These are phyloP conservation scores for Lichtheimia corymbifera DNA, from an alignment of 371 early-diverging fungal species.

Conservation along the genomic window DNA sequence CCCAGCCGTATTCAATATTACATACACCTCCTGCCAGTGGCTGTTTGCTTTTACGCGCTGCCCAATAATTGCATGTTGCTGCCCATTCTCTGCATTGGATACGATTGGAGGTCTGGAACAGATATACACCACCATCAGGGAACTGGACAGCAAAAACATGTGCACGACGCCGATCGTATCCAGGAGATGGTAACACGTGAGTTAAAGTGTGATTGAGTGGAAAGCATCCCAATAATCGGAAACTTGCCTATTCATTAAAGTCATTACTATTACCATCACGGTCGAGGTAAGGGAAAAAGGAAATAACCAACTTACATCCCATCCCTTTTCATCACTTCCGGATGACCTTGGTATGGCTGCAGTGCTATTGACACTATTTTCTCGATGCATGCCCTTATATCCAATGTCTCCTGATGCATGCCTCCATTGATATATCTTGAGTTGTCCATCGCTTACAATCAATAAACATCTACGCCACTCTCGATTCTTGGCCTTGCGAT, in stretches of 20 bases:
- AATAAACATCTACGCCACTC: constrained; percentile 86
- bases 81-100: constrained; percentile 82
- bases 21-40: constrained; percentile 84
- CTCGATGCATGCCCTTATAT: constrained; percentile 30
- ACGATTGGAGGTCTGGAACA: constrained; percentile 77
- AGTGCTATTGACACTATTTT: constrained; percentile 19
- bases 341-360: constrained; percentile 11
- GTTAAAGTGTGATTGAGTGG: constrained; percentile 82
- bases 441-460: constrained; percentile 75
- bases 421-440: constrained; percentile 65
- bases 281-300: too few species aligned
- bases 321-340: constrained; percentile 29
- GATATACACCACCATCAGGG: constrained; percentile 75
- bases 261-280: constrained; percentile 1
- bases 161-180: constrained; percentile 75
- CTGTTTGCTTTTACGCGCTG: constrained; percentile 84
- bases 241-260: constrained; percentile 33
- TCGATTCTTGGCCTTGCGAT: constrained; percentile 77
- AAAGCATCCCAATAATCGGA: constrained; percentile 54
- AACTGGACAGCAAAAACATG: constrained; percentile 86
- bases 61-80: constrained; percentile 88
- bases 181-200: constrained; percentile 82
- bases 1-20: constrained; percentile 94
- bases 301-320: too few species aligned
- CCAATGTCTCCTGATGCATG: constrained; percentile 18